These are phyloP conservation scores for Fraxinus angustifolia DNA, from an alignment of 305 asterid genomes.

Conservation along the genomic window DNA sequence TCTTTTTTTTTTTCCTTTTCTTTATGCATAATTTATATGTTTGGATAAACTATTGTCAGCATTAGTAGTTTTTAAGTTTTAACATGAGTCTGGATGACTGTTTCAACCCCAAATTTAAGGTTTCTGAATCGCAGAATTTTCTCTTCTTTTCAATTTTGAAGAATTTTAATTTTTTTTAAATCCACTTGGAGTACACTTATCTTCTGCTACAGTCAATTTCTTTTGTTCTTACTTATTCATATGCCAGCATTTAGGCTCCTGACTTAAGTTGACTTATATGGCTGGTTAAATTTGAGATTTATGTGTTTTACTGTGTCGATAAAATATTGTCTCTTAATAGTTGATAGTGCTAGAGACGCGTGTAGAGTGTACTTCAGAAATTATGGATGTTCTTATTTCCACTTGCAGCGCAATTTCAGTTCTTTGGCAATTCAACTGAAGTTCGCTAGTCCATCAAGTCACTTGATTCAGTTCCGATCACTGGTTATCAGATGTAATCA, in stretches of 20 bases:
- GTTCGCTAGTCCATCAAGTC: constrained; percentile 31
- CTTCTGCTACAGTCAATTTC: not conserved
- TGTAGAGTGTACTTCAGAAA: not conserved
- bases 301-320: not conserved
- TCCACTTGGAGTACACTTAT: not conserved
- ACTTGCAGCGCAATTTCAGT: constrained; percentile 50
- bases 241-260: not conserved
- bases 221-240: constrained; percentile 4
- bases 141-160: not conserved
- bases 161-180: not conserved
- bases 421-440: constrained; percentile 30
- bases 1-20: too few relatives aligned
- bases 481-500: constrained; percentile 40
- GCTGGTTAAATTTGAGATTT: not conserved
- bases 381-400: not conserved
- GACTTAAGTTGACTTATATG: not conserved
- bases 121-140: not conserved
- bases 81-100: not conserved
- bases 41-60: not conserved
- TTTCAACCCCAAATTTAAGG: not conserved
- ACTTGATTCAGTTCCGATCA: constrained; percentile 25
- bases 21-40: not conserved
- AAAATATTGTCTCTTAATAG: not conserved
- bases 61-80: not conserved
- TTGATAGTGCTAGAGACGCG: not conserved